These are phyloP conservation scores for Boehmeria nivea DNA, from an alignment of 306 rosid species.

Conservation along the genomic window DNA sequence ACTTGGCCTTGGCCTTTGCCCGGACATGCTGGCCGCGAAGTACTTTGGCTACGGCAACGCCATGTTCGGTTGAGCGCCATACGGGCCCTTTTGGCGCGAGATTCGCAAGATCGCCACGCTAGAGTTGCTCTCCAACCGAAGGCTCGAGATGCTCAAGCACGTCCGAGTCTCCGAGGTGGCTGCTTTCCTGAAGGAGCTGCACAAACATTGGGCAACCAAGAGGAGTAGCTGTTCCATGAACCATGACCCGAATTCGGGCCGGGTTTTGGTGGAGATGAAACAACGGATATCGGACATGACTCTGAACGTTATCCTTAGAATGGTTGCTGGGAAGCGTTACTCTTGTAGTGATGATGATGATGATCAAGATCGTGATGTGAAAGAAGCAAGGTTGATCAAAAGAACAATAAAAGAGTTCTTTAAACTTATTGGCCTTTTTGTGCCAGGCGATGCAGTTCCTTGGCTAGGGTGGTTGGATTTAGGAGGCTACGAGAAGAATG, in stretches of 20 bases:
- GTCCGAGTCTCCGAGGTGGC: slow-evolving; percentile 26
- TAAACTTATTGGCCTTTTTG: neutral
- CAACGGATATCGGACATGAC: slow-evolving; percentile 33
- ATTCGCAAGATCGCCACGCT: slow-evolving; percentile 27
- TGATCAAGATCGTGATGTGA: neutral
- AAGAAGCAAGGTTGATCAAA: slow-evolving; percentile 9
- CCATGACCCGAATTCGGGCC: neutral
- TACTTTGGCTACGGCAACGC: slow-evolving; percentile 34
- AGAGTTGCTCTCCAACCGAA: slow-evolving; percentile 37
- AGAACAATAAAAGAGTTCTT: slow-evolving; percentile 20
- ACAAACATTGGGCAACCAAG: slow-evolving; percentile 18
- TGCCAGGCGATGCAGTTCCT: slow-evolving; percentile 2
- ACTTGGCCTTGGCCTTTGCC: slow-evolving; percentile 29
- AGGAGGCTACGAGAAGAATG: slow-evolving; percentile 31
- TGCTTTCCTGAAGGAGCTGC: slow-evolving; percentile 20
- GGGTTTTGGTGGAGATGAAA: slow-evolving; percentile 30
- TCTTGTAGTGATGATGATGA: neutral
- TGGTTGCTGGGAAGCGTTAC: slow-evolving; percentile 30
- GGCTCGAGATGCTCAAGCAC: slow-evolving; percentile 26
- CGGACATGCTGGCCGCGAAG: slow-evolving; percentile 1
- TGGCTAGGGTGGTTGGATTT: slow-evolving; percentile 29
- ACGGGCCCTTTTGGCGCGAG: slow-evolving; percentile 37
- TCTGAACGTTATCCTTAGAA: slow-evolving; percentile 32
- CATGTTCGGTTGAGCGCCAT: slow-evolving; percentile 28
- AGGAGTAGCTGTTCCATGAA: neutral